Evolutionary conservation across 73 alveolate species (phyloP).

Genomic region (Uronychia setigera): DNA sequence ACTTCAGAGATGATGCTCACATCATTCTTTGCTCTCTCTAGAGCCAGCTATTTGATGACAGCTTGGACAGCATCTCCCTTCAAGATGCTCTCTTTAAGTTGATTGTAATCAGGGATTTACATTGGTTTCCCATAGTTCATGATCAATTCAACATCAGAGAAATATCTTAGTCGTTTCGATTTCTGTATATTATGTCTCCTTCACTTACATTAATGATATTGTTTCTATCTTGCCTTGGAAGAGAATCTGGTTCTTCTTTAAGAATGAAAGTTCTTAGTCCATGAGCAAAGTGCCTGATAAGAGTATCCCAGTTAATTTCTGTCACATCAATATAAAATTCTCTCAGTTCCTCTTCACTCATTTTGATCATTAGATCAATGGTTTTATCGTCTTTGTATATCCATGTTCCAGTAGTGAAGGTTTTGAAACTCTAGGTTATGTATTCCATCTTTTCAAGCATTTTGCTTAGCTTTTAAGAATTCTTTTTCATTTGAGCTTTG

Average conservation of each 20-base stretch:
- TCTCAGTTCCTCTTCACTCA: conserved; percentile 60
- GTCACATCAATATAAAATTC: conserved; percentile 68
- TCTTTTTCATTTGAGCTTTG: conserved; percentile 52
- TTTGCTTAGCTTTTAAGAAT: conserved; percentile 53
- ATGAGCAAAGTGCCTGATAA: conserved; percentile 58
- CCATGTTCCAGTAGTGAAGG: conserved; percentile 74
- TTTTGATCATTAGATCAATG: conserved; percentile 16
- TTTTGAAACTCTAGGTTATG: conserved; percentile 20
- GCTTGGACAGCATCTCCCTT: conserved; percentile 51
- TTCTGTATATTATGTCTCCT: neutral
- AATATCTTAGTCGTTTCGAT: neutral
- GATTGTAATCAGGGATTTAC: neutral
- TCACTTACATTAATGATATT: conserved; percentile 52
- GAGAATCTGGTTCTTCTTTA: conserved; percentile 65
- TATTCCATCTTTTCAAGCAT: conserved; percentile 13
- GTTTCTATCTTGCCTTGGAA: conserved; percentile 37
- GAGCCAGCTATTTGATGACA: conserved; percentile 52
- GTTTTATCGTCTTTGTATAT: conserved; percentile 66
- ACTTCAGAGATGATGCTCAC: neutral
- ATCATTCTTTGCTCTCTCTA: conserved; percentile 15
- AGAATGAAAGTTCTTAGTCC: conserved; percentile 81
- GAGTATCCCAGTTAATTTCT: conserved; percentile 74
- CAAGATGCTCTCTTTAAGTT: conserved; percentile 22
- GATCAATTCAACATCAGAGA: neutral
- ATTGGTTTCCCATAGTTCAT: neutral